Evolutionary conservation across 2,329 filamentous ascomycete species (phyloP), one percentile per base, ranked within the genome.

Genomic region (Cadophora sp.): DNA sequence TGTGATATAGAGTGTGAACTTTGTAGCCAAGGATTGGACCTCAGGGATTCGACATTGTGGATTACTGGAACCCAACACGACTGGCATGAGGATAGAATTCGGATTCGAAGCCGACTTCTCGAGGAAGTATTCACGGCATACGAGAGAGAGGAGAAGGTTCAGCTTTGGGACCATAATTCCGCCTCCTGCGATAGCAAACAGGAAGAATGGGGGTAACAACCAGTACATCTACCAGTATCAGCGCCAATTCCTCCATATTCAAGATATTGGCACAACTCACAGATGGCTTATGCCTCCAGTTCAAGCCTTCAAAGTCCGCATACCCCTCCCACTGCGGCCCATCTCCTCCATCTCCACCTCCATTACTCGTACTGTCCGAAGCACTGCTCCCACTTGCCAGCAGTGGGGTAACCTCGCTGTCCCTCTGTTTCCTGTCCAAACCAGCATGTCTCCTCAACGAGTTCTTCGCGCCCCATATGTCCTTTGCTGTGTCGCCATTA

Each of bases 171-270:
- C 92, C 8, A 96, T 83, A 7, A 92, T 87, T 66, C 93, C 93
- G 37, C 95, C 96, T 79, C 96, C 95, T 0, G 94, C 94, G 64
- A 97, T 83, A 0, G 93, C 93, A 77, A 93, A 95, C 55, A 97
- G 80, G 66, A 92, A 84, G 79, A 94, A 96, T 0, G 94, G 92
- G 0, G 87, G 88, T 8, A 98, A 79, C 4, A 98, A 84, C 92
- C 94, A 98, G 79, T 85, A 92, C 63, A 97, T 87, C 92, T 92
- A 69, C 40, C 16, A 16, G 34, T n/a, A 70, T 80, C 72, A 80
- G 77, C 64, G 16, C 31, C 60, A 46, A 11, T 12, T 9, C 40
- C 1, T 27, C 26, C 51, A 40, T 5, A 55, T n/a, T n/a, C n/a
- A n/a, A n/a, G n/a, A 19, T 8, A 58, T 9, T 12, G 40, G n/a